Evolutionary conservation across 2,329 filamentous ascomycete species (phyloP), one percentile per base, ranked within the genome.

Genomic region (Ophiosphaerella korrae): DNA sequence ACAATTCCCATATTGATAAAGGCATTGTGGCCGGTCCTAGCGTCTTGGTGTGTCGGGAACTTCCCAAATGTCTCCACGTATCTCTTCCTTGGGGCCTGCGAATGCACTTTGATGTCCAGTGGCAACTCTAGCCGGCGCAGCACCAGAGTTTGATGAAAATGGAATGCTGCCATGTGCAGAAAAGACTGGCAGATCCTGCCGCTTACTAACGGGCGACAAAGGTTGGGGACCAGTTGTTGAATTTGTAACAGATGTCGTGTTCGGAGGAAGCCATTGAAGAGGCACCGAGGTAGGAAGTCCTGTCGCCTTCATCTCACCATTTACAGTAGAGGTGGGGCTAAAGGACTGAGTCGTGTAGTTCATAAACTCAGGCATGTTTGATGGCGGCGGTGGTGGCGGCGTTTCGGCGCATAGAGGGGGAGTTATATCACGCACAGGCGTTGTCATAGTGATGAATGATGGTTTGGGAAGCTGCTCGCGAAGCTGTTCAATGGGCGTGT

Each of bases 161-260:
- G 71, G 71, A 45, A 75, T 74, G 6, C 52, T 45, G 7, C 71
- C 62, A 31, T 62, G 67, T 1, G 80, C 73, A 14, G 77, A 78
- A 51, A 83, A 81, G 0, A 80, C 70, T 2, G 81, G 80, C 24
- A 83, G 66, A 18, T 76, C 75, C 14, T 75, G 67, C 51, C 72
- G 76, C 37, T 73, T 75, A 41, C 66, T 64, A 11, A 68, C 52
- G 2, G 69, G 63, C 35, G 71, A 67, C 57, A 65, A 52, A 36
- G 59, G 60, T n/a, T 44, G 58, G 13, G 54, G 37, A 18, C 24
- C 46, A n/a, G 23, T 44, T 33, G 53, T 42, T 7, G 50, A 48
- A 21, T 42, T 33, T 36, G 53, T 44, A 14, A 48, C 45, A 7
- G 56, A 48, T n/a, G 61, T 51, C 12, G 60, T 53, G 61, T 74